phyloP scores from a whole-genome alignment of 805 yeast species.

The Wickerhamomyces subpelliculosus region DNA sequence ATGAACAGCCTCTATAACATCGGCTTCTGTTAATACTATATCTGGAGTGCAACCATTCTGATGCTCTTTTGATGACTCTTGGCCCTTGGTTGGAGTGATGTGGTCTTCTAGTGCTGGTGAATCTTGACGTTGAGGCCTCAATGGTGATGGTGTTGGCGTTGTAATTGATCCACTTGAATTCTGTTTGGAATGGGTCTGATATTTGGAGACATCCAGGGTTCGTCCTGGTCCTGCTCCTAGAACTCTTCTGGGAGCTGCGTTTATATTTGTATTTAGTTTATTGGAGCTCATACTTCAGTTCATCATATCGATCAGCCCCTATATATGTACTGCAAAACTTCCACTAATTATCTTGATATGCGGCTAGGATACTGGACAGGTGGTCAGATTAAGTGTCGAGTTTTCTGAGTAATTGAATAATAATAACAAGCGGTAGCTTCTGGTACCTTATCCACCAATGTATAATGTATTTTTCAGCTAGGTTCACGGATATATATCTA shows the following conservation, averaged over 20 bases:
- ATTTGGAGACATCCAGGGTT: background rate
- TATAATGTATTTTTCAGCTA: too few relatives aligned
- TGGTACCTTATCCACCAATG: too few relatives aligned
- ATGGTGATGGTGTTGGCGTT: background rate
- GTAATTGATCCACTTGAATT: background rate
- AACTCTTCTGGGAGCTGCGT: background rate
- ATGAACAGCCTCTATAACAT: constrained; percentile 5
- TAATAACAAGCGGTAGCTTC: too few relatives aligned
- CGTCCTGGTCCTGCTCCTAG: background rate
- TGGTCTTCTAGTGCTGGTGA: background rate
- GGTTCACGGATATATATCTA: too few relatives aligned
- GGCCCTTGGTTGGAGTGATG: background rate
- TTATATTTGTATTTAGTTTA: background rate
- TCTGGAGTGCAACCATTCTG: background rate
- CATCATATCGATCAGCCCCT: too few relatives aligned
- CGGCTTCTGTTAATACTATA: constrained; percentile 3
- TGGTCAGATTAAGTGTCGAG: too few relatives aligned
- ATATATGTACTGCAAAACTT: too few relatives aligned
- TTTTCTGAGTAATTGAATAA: too few relatives aligned
- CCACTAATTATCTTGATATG: too few relatives aligned
- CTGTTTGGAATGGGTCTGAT: background rate
- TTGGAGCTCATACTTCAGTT: background rate
- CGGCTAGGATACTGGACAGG: too few relatives aligned
- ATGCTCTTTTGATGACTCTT: background rate
- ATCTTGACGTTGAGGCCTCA: background rate